Evolutionary conservation across 257 asterid genomes (phyloP), one percentile per base, ranked within the genome.

Genomic region (Nyctanthes arbortristis): DNA sequence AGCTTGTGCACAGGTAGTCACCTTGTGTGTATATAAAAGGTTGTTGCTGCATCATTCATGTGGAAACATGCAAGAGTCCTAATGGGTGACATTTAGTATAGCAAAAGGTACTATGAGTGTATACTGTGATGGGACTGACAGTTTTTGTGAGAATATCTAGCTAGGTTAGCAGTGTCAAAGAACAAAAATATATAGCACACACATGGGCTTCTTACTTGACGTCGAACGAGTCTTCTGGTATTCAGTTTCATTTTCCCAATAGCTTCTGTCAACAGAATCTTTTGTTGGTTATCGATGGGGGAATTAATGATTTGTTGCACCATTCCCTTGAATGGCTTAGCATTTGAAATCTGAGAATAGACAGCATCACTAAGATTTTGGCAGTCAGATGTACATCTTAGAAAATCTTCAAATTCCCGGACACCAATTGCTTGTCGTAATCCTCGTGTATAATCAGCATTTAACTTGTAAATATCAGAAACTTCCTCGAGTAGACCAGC

Each of bases 371-470:
- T 36, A 27, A 76, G 34, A 54, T 36, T 59, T 31, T 66, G 78
- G 62, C 52, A 6, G 66, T 81, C 84, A 40, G 70, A 34, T 35
- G 57, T 77, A 76, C 55, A 73, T 64, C 63, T 80, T 6, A 93
- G 77, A 78, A 87, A 85, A 74, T 81, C 81, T 37, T 82, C 94
- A 49, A 89, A 94, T 82, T 94, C 99, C 22, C 92, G 77, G 16
- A 91, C 99, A 62, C 99, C 97, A 66, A 94, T 94, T 56, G 97
- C 96, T 75, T 94, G 99, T 75, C 87, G 79, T 66, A 94, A 74
- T 22, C 97, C 97, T 71, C 85, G 86, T 30, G 97, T 86, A 76
- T 85, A 94, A 82, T 86, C 92, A 20, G 95, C 91, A 82, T 88
- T 75, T 33, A 65, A 64, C 71, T 77, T 77, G 86, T 84, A 84